Evolutionary conservation across 176 grass and related monocot species (phyloP).

Genomic region (Lolium perenne): DNA sequence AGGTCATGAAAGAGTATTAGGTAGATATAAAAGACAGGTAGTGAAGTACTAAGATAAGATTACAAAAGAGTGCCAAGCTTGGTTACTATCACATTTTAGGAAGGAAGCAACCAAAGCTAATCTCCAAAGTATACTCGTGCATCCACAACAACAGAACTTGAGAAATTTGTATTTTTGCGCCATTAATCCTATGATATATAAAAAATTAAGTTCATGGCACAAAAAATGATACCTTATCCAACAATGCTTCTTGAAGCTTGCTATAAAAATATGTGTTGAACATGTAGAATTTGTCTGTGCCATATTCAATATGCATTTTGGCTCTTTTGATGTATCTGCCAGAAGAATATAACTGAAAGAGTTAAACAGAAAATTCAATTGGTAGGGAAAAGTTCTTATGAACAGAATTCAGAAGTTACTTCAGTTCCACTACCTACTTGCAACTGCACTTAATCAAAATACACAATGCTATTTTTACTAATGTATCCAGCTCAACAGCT

Average conservation of each 20-base stretch:
- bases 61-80: background rate
- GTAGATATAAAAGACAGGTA: background rate
- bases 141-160: constrained; percentile 30
- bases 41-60: background rate
- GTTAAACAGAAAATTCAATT: constrained; percentile 24
- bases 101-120: constrained; percentile 1
- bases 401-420: constrained; percentile 21
- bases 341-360: constrained; percentile 38
- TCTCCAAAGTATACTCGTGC: background rate
- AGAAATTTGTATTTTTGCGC: background rate
- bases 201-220: constrained; percentile 37
- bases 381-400: background rate
- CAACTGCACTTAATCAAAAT: background rate
- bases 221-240: constrained; percentile 41
- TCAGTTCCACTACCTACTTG: background rate
- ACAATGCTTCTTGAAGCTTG: constrained; percentile 79
- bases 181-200: constrained; percentile 24
- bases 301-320: constrained; percentile 32
- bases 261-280: constrained; percentile 95
- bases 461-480: constrained; percentile 28
- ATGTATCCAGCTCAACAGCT: constrained; percentile 17
- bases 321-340: constrained; percentile 72
- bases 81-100: constrained; percentile 8
- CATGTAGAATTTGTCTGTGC: constrained; percentile 65
- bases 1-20: background rate